phyloP scores from a whole-genome alignment of 169 alveolate species.

The Babesia bovis region DNA sequence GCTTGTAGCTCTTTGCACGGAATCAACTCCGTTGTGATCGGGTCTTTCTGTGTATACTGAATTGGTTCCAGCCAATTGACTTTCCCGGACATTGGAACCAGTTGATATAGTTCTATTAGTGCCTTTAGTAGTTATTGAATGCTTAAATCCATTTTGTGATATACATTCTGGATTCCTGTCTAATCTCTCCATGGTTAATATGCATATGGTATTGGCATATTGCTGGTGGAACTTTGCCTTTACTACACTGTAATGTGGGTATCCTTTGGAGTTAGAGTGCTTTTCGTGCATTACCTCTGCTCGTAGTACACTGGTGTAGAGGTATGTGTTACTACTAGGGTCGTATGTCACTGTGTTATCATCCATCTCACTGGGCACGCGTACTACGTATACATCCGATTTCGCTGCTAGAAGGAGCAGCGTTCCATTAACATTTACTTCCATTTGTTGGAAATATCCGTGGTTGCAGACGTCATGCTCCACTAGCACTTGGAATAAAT shows the following conservation, averaged over 20 bases:
- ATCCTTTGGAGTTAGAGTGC: not conserved
- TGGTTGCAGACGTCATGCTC: conserved; percentile 33
- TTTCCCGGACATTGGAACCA: not conserved
- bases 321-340: not conserved
- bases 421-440: conserved; percentile 45
- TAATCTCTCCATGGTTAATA: conserved; percentile 42
- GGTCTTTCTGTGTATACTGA: not conserved
- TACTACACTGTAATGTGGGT: not conserved
- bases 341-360: conserved; percentile 10
- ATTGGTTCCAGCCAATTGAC: not conserved
- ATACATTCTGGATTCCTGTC: not conserved
- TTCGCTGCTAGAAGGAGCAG: conserved; percentile 26
- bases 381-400: conserved; percentile 24
- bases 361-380: conserved; percentile 39
- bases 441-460: conserved; percentile 50
- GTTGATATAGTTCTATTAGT: not conserved
- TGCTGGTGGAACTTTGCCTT: conserved; percentile 22
- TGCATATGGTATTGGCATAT: conserved; percentile 7
- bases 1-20: not conserved
- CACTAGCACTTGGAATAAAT: conserved; percentile 39
- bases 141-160: too few relatives aligned
- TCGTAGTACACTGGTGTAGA: conserved; percentile 11
- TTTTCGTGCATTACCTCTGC: conserved; percentile 13
- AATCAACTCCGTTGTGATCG: not conserved
- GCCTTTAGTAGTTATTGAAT: not conserved